Evolutionary conservation across 78 protist species (phyloP), one percentile per base, ranked within the genome.

Genomic region (Blattamonas nauphoetae): DNA sequence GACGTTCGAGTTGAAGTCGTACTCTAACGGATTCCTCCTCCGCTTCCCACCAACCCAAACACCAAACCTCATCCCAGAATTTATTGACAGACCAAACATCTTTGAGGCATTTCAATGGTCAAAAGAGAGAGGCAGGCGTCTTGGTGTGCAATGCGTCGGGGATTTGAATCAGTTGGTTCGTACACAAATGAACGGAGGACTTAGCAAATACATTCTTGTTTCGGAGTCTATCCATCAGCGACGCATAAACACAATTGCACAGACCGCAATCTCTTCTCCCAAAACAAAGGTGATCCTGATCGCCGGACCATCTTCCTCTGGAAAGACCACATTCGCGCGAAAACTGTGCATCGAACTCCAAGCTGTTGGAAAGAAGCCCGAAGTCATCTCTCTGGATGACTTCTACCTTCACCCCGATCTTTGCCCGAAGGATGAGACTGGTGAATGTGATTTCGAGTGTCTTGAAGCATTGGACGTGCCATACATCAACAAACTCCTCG

Each of bases 241-340:
- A 3, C 33, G 80, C 38, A 1, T 82, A 21, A 3, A 29, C 42
- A 0, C n/a, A 5, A 41, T 88, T 36, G 86, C 78, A 4, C 21
- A 11, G 3, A 43, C 38, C 33, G 11, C 80, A 44, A 1, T 85
- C 41, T 29, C 71, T 29, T 21, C n/a, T 2, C 36, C n/a, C 2
- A 29, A 21, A 3, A 32, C 21, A 29, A 46, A 81, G 36, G 0
- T 89, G 0, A 1, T 89, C 33, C 84, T 78, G 42, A 91, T 91
- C 35, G 89, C 89, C 33, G 93, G 93, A 36, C 93, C 93, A 3
- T 89, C 91, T 32, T 45, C 90, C n/a, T 82, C 89, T 34, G 93
- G 92, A 2, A 91, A 91, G 84, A 91, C 92, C n/a, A 91, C 93
- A 0, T 91, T 91, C 41, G 87, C 92, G 33, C 71, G 1, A 5